These are phyloP conservation scores for Cyberlindnera galapagoensis DNA, from an alignment of 805 yeast genomes.

Conservation along the genomic window DNA sequence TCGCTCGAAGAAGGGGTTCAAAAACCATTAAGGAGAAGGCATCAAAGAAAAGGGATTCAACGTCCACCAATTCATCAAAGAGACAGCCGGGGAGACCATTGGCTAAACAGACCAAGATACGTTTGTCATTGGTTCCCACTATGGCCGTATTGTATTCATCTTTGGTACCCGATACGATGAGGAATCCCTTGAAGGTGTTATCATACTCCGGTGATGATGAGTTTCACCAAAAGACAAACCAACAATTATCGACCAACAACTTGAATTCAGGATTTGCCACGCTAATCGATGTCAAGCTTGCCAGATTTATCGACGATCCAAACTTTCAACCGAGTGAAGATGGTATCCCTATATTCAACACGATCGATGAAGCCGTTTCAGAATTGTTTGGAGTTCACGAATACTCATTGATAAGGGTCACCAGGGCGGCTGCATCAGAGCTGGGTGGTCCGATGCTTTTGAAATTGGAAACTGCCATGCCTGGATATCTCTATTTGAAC, in stretches of 20 bases:
- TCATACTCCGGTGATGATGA: constrained; percentile 13
- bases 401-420: constrained; percentile 43
- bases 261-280: constrained; percentile 19
- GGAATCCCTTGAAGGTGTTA: constrained; percentile 20
- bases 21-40: constrained; percentile 17
- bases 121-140: constrained; percentile 41
- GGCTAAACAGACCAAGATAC: constrained; percentile 44
- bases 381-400: constrained; percentile 35
- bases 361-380: constrained; percentile 41
- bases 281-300: constrained; percentile 17
- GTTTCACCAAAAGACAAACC: constrained; percentile 11
- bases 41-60: constrained; percentile 11
- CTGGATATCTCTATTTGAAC: constrained; percentile 43
- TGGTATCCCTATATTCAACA: constrained; percentile 28
- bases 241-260: constrained; percentile 19
- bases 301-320: constrained; percentile 24
- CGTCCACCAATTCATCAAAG: constrained; percentile 9
- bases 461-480: constrained; percentile 48
- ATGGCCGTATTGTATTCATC: constrained; percentile 37
- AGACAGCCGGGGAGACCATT: constrained; percentile 37
- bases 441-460: constrained; percentile 44
- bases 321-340: constrained; percentile 1
- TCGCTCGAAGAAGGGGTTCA: constrained; percentile 23
- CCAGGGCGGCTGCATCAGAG: constrained; percentile 48
- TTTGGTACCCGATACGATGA: constrained; percentile 27